Conservation (phyloP, 148 eudicot genomes). For the Persicaria tinctoria region DNA sequence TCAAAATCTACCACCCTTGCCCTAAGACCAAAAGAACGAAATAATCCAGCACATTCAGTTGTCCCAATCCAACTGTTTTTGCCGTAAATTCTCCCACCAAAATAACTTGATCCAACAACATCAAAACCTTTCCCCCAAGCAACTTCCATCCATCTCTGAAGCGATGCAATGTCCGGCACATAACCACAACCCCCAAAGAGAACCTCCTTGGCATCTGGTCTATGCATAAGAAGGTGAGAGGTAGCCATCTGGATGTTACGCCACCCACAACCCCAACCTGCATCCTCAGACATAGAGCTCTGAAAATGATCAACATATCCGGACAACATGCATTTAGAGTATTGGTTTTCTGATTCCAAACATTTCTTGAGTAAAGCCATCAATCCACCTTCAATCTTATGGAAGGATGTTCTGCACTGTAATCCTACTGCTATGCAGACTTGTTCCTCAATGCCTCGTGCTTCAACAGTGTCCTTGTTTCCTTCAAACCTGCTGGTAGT, state of each 20-base stretch:
- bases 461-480: conserved; percentile 13
- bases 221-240: conserved; percentile 63
- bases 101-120: conserved; percentile 47
- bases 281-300: conserved; percentile 50
- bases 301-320: conserved; percentile 87
- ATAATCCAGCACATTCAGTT: conserved; percentile 81
- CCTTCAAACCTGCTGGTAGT: conserved; percentile 27
- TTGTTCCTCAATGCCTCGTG: conserved; percentile 29
- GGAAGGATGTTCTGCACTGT: conserved; percentile 39
- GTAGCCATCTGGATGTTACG: conserved; percentile 88
- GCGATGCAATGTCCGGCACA: conserved; percentile 78
- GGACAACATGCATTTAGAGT: conserved; percentile 47
- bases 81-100: conserved; percentile 49
- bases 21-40: conserved; percentile 88
- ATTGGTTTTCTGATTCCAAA: conserved; percentile 49
- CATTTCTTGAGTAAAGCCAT: conserved; percentile 49
- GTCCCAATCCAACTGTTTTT: conserved; percentile 87
- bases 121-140: conserved; percentile 91
- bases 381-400: conserved; percentile 44
- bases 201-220: conserved; percentile 49
- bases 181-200: conserved; percentile 75
- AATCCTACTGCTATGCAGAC: conserved; percentile 25
- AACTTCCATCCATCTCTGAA: conserved; percentile 93
- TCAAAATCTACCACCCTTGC: conserved; percentile 87
- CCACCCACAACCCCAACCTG: conserved; percentile 99